A percentile compares a stretch with the other conserved stretches of the same genome.
Conservation (phyloP, 495 filamentous ascomycete genomes). For the Aspergillus steynii region DNA sequence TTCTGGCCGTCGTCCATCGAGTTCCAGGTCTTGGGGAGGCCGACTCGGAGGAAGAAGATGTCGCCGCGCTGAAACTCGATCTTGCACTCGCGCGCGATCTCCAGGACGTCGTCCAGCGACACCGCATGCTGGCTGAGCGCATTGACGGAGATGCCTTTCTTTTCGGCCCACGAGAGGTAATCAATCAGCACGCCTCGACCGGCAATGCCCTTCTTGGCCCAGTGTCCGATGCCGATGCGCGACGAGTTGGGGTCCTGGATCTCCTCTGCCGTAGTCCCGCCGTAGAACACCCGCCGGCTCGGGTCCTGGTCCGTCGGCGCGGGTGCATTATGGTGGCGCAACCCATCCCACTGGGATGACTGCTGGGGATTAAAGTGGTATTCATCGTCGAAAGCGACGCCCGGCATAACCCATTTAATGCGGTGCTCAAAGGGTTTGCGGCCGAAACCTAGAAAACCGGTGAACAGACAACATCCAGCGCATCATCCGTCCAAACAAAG, state of each 20-base stretch:
- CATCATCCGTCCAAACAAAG: background rate
- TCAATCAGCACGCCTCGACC: constrained; percentile 58
- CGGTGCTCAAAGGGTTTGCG: constrained; percentile 57
- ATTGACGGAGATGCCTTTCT: constrained; percentile 50
- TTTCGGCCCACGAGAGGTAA: constrained; percentile 50
- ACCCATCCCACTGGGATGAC: constrained; percentile 76
- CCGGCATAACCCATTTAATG: constrained; percentile 52
- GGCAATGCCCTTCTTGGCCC: constrained; percentile 53
- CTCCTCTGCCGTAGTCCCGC: constrained; percentile 51
- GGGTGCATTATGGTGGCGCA: constrained; percentile 58
- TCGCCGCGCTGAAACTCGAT: constrained; percentile 61
- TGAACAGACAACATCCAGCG: constrained; percentile 7
- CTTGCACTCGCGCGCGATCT: constrained; percentile 56
- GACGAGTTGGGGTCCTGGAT: constrained; percentile 53
- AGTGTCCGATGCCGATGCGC: constrained; percentile 51
- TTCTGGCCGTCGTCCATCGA: constrained; percentile 40
- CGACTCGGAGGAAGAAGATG: constrained; percentile 74
- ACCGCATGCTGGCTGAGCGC: constrained; percentile 63
- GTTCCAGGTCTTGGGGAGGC: constrained; percentile 53
- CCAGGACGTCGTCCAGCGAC: constrained; percentile 50
- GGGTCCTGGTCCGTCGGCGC: constrained; percentile 35
- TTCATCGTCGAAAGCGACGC: constrained; percentile 63
- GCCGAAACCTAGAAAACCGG: constrained; percentile 44
- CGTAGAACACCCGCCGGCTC: constrained; percentile 50
- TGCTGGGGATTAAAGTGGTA: constrained; percentile 76